A percentile compares a stretch with the other conserved stretches of the same genome.
These are phyloP conservation scores for Hypsizygus marmoreus DNA, from an alignment of 768 basidiomycete species.

Conservation along the genomic window DNA sequence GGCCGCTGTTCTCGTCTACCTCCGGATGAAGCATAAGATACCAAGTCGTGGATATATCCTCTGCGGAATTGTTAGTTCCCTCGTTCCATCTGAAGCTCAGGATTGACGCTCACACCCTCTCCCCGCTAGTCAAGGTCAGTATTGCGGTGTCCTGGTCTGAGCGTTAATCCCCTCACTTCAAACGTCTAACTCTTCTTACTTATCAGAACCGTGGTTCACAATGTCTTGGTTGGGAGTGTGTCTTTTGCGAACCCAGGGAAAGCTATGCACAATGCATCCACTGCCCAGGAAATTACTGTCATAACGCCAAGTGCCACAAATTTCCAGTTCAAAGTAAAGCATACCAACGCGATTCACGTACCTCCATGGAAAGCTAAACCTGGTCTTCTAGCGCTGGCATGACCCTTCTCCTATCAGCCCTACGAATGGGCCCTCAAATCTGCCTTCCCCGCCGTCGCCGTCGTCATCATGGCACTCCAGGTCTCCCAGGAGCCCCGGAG, in stretches of 20 bases:
- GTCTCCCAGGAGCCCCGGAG: conserved; percentile 16
- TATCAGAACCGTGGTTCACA: conserved; percentile 67
- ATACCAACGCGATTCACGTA: conserved; percentile 2
- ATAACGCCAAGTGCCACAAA: conserved; percentile 60
- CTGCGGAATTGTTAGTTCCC: conserved; percentile 65
- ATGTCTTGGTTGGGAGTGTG: conserved; percentile 75
- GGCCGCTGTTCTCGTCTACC: conserved; percentile 75
- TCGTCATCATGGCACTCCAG: conserved; percentile 29
- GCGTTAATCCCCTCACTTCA: neutral
- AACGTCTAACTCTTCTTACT: conserved; percentile 7
- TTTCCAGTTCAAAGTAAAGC: conserved; percentile 54
- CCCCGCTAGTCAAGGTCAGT: conserved; percentile 21
- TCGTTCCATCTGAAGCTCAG: conserved; percentile 5
- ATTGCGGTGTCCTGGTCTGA: neutral
- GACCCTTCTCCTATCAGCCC: conserved; percentile 67
- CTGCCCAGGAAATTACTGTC: conserved; percentile 79
- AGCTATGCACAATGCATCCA: conserved; percentile 78
- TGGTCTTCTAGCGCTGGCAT: conserved; percentile 56
- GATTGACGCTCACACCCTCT: conserved; percentile 3
- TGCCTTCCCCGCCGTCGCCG: conserved; percentile 31
- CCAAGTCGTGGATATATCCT: conserved; percentile 75
- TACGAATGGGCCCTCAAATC: conserved; percentile 38
- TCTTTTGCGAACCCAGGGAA: conserved; percentile 79
- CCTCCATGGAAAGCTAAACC: conserved; percentile 3
- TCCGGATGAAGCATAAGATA: conserved; percentile 80